phyloP scores from a whole-genome alignment of 1,139 yeast species.

The Yamadazyma songkhlaensis region DNA sequence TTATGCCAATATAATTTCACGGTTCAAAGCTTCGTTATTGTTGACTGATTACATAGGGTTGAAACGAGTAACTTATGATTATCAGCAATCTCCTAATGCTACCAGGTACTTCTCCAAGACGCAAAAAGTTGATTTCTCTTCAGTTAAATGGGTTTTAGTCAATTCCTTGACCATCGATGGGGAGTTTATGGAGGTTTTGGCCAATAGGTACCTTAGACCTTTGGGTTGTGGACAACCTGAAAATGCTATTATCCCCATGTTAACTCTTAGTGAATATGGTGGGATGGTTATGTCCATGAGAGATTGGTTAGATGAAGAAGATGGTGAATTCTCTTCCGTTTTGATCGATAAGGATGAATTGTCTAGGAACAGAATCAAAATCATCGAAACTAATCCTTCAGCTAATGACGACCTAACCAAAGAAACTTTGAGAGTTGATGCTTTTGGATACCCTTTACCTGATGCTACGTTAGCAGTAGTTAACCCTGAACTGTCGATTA shows the following conservation, averaged over 20 bases:
- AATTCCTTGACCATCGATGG: conserved; percentile 93
- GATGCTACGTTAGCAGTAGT: conserved; percentile 93
- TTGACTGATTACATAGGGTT: conserved; percentile 88
- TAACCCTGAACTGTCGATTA: conserved; percentile 78
- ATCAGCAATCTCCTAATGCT: conserved; percentile 84
- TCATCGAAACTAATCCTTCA: conserved; percentile 61
- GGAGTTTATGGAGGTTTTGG: conserved; percentile 83
- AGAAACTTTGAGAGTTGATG: conserved; percentile 67
- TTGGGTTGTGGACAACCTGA: conserved; percentile 79
- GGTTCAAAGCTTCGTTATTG: conserved; percentile 67
- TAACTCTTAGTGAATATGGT: conserved; percentile 89
- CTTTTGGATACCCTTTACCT: conserved; percentile 92
- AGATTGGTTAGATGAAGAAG: conserved; percentile 72
- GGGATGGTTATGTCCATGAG: conserved; percentile 92
- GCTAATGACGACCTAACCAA: conserved; percentile 51
- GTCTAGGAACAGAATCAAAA: conserved; percentile 72
- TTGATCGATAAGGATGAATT: conserved; percentile 79
- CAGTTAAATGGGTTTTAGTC: conserved; percentile 85
- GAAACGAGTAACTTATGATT: conserved; percentile 89
- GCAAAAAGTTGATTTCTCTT: conserved; percentile 71
- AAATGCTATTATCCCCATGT: conserved; percentile 82
- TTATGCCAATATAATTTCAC: conserved; percentile 77
- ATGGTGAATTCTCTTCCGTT: conserved; percentile 61
- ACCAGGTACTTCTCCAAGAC: conserved; percentile 80
- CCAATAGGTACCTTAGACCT: conserved; percentile 91